Evolutionary conservation across 495 filamentous ascomycete species (phyloP), one percentile per base, ranked within the genome.

Genomic region (Xylaria palmicola): DNA sequence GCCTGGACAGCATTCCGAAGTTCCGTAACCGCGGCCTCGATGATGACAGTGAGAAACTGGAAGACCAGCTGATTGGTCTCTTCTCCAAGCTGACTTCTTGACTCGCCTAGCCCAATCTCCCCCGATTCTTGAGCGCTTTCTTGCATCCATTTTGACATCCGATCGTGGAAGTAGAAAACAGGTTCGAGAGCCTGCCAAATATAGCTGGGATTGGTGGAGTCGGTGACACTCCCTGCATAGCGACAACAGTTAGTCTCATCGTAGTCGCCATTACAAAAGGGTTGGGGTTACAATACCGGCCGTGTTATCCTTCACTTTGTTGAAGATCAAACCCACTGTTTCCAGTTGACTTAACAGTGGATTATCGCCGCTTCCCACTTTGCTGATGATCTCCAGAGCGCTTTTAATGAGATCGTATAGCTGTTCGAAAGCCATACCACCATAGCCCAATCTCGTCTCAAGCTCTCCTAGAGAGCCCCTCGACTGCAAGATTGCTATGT

Each of bases 21-120:
- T 65, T 90, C 88, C 44, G 79, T 76, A 64, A 91, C 85, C 62
- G 91, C 83, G 7, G 88, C 88, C 9, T 90, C 74, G 22, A 91
- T 78, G 59, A 85, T 88, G 17, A 89, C 88, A 3, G 88, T 87
- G n/a, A 91, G 68, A 13, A 91, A 77, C n/a, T 81, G 84, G 70
- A 90, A 91, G 24, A 90, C 88, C 67, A 90, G 89, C 62, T 90
- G 68, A 56, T 84, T 88, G 64, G 90, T 77, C 54, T 84, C 74
- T 55, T 86, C 81, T 59, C 84, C 81, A 34, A 90, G 65, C 56
- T 88, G 82, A 36, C 50, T 60, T 39, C 80, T 22, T 22, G 57
- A 60, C 36, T 60, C 56, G 2, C 15, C 32, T 3, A 12, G 32
- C 9, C 47, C 48, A 5, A 50, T 60, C 48, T 51, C 57, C n/a